phyloP scores from a whole-genome alignment of 345 rosid genomes.

The Moringa oleifera region DNA sequence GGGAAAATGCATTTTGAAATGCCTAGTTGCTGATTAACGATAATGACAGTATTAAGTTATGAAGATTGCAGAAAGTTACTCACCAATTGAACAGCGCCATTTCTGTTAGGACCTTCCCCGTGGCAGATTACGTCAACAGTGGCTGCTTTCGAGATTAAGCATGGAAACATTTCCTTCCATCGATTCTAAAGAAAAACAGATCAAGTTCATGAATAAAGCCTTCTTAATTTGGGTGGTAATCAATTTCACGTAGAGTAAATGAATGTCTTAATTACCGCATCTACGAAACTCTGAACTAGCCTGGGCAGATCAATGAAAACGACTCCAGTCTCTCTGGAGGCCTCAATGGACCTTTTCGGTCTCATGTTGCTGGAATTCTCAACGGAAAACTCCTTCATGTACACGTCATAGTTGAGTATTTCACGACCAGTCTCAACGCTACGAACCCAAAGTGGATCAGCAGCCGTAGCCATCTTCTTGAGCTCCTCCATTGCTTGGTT shows the following conservation, averaged over 20 bases:
- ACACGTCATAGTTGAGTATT: conserved; percentile 93
- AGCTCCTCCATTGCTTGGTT: conserved; percentile 83
- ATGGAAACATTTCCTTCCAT: conserved; percentile 98
- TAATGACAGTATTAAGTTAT: no score
- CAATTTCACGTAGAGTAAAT: no score
- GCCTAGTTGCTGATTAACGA: not conserved
- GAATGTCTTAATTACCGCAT: conserved; percentile 48
- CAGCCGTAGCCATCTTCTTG: conserved; percentile 69
- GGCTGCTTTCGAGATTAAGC: conserved; percentile 83
- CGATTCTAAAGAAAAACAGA: conserved; percentile 46
- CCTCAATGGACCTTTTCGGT: conserved; percentile 70
- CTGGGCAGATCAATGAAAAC: conserved; percentile 80
- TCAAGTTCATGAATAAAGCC: not conserved
- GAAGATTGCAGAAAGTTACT: conserved; percentile 14
- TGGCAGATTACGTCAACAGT: conserved; percentile 68
- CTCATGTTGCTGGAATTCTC: conserved; percentile 34
- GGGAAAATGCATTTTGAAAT: not conserved
- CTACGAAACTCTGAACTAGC: conserved; percentile 80
- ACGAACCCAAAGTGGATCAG: conserved; percentile 79
- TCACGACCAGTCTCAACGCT: conserved; percentile 93
- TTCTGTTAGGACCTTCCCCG: conserved; percentile 71
- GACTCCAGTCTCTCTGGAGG: conserved; percentile 74
- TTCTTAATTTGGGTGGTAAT: not conserved
- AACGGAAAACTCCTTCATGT: conserved; percentile 59
- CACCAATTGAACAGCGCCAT: conserved; percentile 87